Base-by-base conservation (phyloP, 768 basidiomycete species). In the Pisolithus tinctorius region DNA sequence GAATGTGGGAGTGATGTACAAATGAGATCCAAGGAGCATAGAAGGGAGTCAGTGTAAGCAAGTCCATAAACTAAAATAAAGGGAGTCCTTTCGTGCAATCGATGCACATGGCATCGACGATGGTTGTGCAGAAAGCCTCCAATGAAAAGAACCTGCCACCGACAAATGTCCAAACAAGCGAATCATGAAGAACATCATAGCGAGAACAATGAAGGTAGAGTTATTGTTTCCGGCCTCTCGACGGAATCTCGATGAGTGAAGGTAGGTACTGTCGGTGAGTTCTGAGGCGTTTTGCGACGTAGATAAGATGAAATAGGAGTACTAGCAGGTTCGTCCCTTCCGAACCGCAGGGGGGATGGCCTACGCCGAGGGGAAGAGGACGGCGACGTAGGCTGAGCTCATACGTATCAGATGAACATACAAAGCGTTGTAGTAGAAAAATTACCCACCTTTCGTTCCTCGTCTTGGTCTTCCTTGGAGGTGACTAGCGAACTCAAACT, bases 251-350 rank as follows among this genome's bases (percentile, higher is more conserved):
- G 57, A 17, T 66, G 75, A 49, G 77, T 71, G 63, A 86, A 87
- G 10, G 78, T 78, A 11, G 84, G 79, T 2, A 82, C 80, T 14
- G 80, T 82, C 0, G 87, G 86, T 10, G 88, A 87, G 37, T 79
- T 75, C 52, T 82, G 81, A 27, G 88, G 87, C 1, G 86, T 87
- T 69, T 82, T 86, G 55, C 88, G 82, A 55, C 88, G 86, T 40
- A 86, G 83, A 53, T 85, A 90, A 37, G 79, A 77, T 26, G 88
- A 91, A 49, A 91, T 90, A 49, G 88, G 88, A 13, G 83, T 87
- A 60, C 80, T 79, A 37, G 79, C 82, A 29, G 78, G 68, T 17
- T 81, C 68, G 62, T 84, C 81, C 57, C 78, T 78, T 17, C 75
- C 67, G 11, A 79, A 69, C 54, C 74, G 75, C 53, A 77, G 71